Evolutionary conservation across 331 rosid species (phyloP).

Genomic region (Erythrophleum ivorense): DNA sequence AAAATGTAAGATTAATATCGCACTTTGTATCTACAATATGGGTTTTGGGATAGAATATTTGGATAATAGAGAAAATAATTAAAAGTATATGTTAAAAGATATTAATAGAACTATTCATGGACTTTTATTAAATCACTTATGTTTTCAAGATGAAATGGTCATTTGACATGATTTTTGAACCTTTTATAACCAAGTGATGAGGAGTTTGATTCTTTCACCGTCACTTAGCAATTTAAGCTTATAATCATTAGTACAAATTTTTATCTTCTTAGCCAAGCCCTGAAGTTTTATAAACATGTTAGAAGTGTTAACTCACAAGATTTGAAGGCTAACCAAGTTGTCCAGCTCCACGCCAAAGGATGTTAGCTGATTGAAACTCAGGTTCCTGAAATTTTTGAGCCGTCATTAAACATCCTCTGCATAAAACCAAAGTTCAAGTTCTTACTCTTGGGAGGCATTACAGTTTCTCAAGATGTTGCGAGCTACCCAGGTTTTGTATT

Average conservation of each 20-base stretch:
- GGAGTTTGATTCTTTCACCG: not conserved
- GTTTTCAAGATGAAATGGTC: not conserved
- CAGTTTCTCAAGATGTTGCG: conserved; percentile 82
- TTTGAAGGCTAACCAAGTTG: conserved; percentile 72
- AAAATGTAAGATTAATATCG: conserved; percentile 27
- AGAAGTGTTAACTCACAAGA: conserved; percentile 61
- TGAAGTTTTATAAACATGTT: conserved; percentile 13
- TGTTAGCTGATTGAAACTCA: conserved; percentile 80
- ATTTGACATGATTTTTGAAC: not conserved
- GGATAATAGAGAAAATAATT: not conserved
- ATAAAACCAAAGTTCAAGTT: conserved; percentile 24
- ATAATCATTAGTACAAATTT: not conserved
- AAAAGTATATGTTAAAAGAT: not conserved
- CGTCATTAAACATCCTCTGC: conserved; percentile 18
- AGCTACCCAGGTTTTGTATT: conserved; percentile 79
- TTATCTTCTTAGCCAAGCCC: not conserved
- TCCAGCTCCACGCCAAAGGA: conserved; percentile 78
- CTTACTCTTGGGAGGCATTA: conserved; percentile 47
- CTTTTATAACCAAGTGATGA: not conserved
- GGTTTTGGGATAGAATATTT: conserved; percentile 2
- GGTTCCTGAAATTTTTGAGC: conserved; percentile 69
- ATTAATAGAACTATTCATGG: not conserved
- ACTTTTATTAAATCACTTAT: not conserved
- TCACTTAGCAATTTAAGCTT: not conserved
- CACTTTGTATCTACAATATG: not conserved